Evolutionary conservation across 163 green algal genomes (phyloP), one percentile per base, ranked within the genome.

Genomic region (Trebouxia gelatinosa): DNA sequence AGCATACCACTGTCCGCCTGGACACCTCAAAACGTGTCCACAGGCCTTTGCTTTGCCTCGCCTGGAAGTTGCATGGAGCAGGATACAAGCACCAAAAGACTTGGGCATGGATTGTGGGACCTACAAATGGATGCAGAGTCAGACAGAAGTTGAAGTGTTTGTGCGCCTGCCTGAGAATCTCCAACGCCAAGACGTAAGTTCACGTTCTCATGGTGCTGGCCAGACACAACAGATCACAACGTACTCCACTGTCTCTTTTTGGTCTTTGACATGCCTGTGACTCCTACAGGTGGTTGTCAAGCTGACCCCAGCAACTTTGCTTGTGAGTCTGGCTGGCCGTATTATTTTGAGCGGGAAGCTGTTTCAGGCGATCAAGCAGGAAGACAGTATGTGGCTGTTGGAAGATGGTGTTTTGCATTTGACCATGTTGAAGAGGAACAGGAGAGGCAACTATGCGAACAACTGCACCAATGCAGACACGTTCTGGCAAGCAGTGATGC

Each of bases 101-200:
- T 57, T 93, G 68, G 87, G 87, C 29, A 29, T 89, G 39, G 81
- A 84, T 37, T 87, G 79, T 68, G 82, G 66, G 31, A 43, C 46
- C 0, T 92, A 91, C 82, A 92, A 90, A 70, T 95, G 89, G 89
- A 83, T 48, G 2, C 91, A 95, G 82, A 92, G 76, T 68, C 90
- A 93, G 71, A 86, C 78, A 5, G 84, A 93, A 46, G 89, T 94
- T 19, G 84, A 93, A 83, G 58, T 92, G 46, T 90, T 88, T 78
- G 72, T 91, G 9, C 84, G 78, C 7, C 70, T 95, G 51, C 86
- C 87, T 3, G 29, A 58, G 0, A 62, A 80, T 2, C n/a, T 83
- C 29, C 19, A 31, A 71, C 2, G 5, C 31, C 5, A 29, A 40
- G n/a, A n/a, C n/a, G n/a, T n/a, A n/a, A n/a, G n/a, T n/a, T n/a